Base-by-base conservation (phyloP, 1,284 basidiomycete species). In the Blastosporella zonata region DNA sequence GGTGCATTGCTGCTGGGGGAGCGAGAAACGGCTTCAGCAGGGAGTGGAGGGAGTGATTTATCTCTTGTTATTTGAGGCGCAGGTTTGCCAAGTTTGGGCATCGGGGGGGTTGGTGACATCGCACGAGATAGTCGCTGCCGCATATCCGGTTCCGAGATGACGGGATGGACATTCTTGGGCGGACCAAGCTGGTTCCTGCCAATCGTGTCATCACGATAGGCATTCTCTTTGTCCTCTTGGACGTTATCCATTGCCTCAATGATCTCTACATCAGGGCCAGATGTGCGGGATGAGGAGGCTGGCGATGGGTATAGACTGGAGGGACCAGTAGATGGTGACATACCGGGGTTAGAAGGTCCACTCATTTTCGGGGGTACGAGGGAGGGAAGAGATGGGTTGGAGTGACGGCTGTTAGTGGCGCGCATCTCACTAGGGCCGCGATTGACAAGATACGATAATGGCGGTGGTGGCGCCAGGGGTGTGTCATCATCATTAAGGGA, bases 391-490 rank as follows among this genome's bases (percentile, higher is more conserved):
- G 84, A 86, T 20, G 82, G 79, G 8, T 83, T 84, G 13, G 87
- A 88, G 22, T 84, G 84, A 8, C 84, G 78, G 35, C 69, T 65
- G 29, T 62, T 64, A 38, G 60, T 56, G 68, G 71, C 38, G 15
- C 60, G 55, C 23, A 68, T 52, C 7, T 83, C 78, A 18, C 70
- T 69, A 37, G 73, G 72, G n/a, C 77, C 71, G 46, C 87, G 78
- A 55, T 81, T 79, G 1, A 93, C 87, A 31, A 94, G 77, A 68
- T 91, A 93, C 0, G 88, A 89, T 49, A 94, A 64, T 2, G 90
- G 86, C 2, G 92, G 92, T 3, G 92, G 92, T 1, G 92, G 92
- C 1, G 87, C 83, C 29, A 94, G 72, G 4, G 89, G 89, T 13
- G 74, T 64, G 60, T 88, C 83, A 55, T 90, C 87, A 6, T 85